These are phyloP conservation scores for Colletotrichum destructivum DNA, from an alignment of 2,329 filamentous ascomycete species.

Conservation along the genomic window DNA sequence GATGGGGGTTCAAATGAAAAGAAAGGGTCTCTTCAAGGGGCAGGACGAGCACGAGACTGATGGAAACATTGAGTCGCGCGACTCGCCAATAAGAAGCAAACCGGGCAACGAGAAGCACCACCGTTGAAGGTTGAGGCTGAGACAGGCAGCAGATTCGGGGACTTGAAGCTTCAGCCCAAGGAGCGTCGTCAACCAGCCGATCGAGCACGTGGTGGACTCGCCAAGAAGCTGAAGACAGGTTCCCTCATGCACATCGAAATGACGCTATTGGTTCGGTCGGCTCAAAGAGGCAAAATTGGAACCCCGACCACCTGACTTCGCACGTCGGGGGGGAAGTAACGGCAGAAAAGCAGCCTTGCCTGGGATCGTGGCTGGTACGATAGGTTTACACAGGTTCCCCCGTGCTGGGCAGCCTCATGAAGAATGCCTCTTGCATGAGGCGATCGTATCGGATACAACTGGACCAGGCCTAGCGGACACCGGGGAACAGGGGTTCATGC, in stretches of 20 bases:
- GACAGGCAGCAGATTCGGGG: not conserved
- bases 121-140: not conserved
- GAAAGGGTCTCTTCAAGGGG: not conserved
- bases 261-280: slow-evolving; percentile 34
- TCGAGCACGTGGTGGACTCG: slow-evolving; percentile 29
- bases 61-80: not conserved
- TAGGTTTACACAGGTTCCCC: not conserved
- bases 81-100: not conserved
- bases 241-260: slow-evolving; percentile 19
- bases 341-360: not conserved
- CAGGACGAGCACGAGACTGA: not conserved
- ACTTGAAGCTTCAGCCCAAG: not conserved
- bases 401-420: not conserved
- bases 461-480: not conserved
- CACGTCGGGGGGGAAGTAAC: not conserved
- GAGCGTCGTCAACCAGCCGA: slow-evolving; percentile 15
- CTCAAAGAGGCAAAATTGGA: slow-evolving; percentile 15
- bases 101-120: not conserved
- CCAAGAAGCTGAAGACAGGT: slow-evolving; percentile 19
- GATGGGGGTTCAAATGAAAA: slow-evolving; percentile 1
- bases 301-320: not conserved
- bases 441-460: too few relatives aligned
- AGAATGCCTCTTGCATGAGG: slow-evolving; percentile 8
- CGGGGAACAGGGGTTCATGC: not conserved
- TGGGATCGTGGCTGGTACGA: not conserved